Percentiles rank a stretch among this genome's conserved stretches.
Conservation (phyloP, 805 yeast species). For the Yarrowia sp. region DNA sequence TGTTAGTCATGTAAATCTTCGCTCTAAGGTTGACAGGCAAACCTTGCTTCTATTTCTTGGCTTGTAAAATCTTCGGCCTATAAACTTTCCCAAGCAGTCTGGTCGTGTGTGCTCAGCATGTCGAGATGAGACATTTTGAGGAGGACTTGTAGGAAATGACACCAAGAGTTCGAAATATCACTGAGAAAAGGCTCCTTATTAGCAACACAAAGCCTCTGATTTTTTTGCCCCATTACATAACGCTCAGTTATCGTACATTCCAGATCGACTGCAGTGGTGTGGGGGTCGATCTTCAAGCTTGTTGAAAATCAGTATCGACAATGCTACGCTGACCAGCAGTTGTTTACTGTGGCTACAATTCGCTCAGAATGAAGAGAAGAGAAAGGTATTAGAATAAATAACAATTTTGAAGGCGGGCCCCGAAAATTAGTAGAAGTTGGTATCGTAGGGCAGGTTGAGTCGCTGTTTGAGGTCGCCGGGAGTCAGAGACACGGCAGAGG, state of each 20-base stretch:
- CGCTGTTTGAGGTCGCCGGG: neutral
- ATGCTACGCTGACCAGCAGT: neutral
- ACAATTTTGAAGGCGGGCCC: neutral
- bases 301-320: slow-evolving; percentile 7
- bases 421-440: neutral
- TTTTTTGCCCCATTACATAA: too few species aligned
- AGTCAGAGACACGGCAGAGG: slow-evolving; percentile 1
- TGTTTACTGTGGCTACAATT: neutral
- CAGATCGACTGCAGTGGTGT: neutral
- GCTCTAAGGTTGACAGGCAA: neutral
- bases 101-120: slow-evolving; percentile 10
- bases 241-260: neutral
- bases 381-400: slow-evolving; percentile 19
- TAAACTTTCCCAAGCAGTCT: neutral
- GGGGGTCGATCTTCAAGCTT: slow-evolving; percentile 1
- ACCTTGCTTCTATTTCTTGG: neutral
- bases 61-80: neutral
- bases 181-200: too few species aligned
- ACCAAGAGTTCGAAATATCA: too few species aligned
- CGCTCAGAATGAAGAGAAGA: neutral
- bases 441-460: slow-evolving; percentile 13
- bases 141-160: too few species aligned
- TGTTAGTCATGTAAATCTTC: slow-evolving; percentile 9
- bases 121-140: slow-evolving; percentile 2
- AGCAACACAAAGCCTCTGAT: too few species aligned